Conservation (phyloP, 805 yeast genomes). For the Myxozyma neotropica region DNA sequence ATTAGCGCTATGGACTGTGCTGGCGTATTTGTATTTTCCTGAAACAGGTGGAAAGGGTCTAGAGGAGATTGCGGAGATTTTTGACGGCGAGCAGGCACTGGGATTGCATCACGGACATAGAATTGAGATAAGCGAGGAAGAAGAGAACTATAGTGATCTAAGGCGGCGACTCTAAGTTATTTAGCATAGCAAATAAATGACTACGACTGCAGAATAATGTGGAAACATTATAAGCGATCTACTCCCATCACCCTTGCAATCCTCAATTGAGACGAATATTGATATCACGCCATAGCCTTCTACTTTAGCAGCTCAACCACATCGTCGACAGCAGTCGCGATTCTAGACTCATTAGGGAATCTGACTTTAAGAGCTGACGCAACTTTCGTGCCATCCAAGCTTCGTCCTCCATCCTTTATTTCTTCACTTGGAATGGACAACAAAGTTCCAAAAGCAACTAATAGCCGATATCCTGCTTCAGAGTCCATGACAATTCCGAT, state of each 20-base stretch:
- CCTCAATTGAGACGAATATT: no score
- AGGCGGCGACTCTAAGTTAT: background rate
- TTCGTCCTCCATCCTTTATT: conserved; percentile 23
- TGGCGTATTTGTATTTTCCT: conserved; percentile 38
- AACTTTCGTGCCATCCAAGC: conserved; percentile 19
- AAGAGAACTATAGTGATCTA: no score
- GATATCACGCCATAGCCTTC: background rate
- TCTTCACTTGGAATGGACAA: conserved; percentile 33
- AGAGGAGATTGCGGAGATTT: conserved; percentile 50
- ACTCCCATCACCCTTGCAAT: no score
- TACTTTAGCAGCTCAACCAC: conserved; percentile 12
- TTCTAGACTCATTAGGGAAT: conserved; percentile 13
- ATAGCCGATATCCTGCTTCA: conserved; percentile 69
- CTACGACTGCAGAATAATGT: no score
- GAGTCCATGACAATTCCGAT: conserved; percentile 47
- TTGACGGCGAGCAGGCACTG: conserved; percentile 42
- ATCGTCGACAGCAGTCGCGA: conserved; percentile 20
- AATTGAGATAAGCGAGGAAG: background rate
- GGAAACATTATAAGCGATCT: no score
- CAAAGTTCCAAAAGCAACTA: conserved; percentile 66
- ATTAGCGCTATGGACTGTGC: conserved; percentile 10
- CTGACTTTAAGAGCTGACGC: conserved; percentile 10
- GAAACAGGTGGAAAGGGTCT: conserved; percentile 50
- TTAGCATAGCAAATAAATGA: no score
- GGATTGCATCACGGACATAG: background rate